Conservation (phyloP, 306 rosid genomes). For the Cucurbita ficifolia region DNA sequence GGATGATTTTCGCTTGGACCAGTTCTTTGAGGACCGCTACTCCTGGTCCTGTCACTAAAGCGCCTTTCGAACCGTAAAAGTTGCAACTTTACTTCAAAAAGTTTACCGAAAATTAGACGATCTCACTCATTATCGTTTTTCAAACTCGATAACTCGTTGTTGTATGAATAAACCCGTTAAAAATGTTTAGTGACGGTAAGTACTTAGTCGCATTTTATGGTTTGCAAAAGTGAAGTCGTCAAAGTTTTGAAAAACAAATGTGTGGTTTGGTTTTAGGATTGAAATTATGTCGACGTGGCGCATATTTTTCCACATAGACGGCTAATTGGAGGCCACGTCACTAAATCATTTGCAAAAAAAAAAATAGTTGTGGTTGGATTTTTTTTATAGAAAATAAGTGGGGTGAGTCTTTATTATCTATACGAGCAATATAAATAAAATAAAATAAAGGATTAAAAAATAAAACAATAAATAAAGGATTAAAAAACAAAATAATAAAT, state of each 20-base stretch:
- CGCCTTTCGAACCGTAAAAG: no score
- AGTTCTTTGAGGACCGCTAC: no score
- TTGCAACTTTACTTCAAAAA: no score
- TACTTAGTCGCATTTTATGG: not conserved
- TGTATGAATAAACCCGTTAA: no score
- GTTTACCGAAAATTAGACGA: no score
- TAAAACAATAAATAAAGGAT: not conserved
- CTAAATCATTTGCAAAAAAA: not conserved
- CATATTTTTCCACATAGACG: not conserved
- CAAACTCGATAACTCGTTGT: no score
- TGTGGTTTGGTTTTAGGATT: constrained; percentile 1
- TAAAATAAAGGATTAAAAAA: no score
- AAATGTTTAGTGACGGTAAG: no score
- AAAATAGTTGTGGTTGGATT: not conserved
- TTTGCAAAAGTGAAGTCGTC: not conserved
- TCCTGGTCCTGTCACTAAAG: no score
- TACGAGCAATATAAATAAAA: not conserved
- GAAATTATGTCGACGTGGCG: not conserved
- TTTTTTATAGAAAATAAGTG: not conserved
- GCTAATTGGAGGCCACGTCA: not conserved
- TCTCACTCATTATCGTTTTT: no score
- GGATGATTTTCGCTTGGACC: no score
- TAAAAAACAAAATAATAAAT: not conserved
- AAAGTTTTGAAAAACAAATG: not conserved
- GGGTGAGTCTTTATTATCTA: not conserved